Conservation (phyloP, 148 eudicot species). For the Rhododendron ferrugineum region DNA sequence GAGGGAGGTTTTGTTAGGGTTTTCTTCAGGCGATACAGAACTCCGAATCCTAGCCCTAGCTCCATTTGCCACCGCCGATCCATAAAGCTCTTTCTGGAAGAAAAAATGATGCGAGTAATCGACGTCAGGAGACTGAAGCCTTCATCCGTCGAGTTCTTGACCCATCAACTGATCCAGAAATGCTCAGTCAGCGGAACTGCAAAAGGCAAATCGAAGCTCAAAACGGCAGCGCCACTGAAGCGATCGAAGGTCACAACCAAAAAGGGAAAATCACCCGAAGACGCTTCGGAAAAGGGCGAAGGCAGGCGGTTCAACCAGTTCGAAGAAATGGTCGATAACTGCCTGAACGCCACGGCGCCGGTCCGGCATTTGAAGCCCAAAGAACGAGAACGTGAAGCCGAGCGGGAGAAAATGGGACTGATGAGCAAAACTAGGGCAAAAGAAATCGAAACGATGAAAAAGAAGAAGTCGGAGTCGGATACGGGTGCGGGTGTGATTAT, state of each 20-base stretch:
- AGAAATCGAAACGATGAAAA: constrained; percentile 58
- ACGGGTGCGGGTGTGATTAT: constrained; percentile 56
- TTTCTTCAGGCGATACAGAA: not conserved
- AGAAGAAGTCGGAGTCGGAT: constrained; percentile 53
- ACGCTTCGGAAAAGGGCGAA: constrained; percentile 22
- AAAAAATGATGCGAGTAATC: constrained; percentile 26
- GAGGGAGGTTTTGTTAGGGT: not conserved
- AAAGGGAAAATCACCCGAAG: constrained; percentile 32
- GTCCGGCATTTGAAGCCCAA: constrained; percentile 61
- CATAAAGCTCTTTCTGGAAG: not conserved
- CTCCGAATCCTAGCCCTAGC: not conserved
- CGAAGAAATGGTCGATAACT: constrained; percentile 55
- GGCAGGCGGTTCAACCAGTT: constrained; percentile 35
- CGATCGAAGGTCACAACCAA: constrained; percentile 46
- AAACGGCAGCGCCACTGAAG: constrained; percentile 47
- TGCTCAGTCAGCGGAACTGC: constrained; percentile 92
- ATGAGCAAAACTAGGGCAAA: constrained; percentile 58
- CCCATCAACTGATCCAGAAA: constrained; percentile 48
- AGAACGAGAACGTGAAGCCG: constrained; percentile 58
- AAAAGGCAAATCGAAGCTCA: constrained; percentile 71
- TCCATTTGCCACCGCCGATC: not conserved
- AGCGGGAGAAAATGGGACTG: constrained; percentile 80
- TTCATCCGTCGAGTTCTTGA: constrained; percentile 34
- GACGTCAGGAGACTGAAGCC: constrained; percentile 27
- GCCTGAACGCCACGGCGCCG: constrained; percentile 56